These are phyloP conservation scores for Neurospora africana DNA, from an alignment of 495 filamentous ascomycete genomes.

Conservation along the genomic window DNA sequence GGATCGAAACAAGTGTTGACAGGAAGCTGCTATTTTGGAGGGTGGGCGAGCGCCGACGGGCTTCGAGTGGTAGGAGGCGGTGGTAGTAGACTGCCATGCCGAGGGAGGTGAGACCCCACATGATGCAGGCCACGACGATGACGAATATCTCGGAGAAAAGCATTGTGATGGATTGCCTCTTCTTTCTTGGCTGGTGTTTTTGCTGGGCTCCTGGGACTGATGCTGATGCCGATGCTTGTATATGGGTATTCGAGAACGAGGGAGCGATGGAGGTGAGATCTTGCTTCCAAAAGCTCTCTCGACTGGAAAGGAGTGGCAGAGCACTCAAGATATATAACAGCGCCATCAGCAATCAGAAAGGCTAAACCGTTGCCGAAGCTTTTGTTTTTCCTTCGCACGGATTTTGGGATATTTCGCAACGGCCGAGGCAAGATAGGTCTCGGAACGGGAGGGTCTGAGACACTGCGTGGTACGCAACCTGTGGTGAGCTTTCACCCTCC, in stretches of 20 bases:
- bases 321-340: not conserved
- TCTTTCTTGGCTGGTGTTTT: not conserved
- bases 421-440: not conserved
- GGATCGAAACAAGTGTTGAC: not conserved
- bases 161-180: not conserved
- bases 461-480: not conserved
- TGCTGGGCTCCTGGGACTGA: not conserved
- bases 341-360: not conserved
- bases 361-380: not conserved
- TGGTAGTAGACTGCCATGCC: slow-evolving; percentile 7
- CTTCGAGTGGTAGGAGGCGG: slow-evolving; percentile 2
- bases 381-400: not conserved
- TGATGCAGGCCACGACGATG: slow-evolving; percentile 1
- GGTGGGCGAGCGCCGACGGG: slow-evolving; percentile 3
- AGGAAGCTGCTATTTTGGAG: not conserved
- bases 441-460: not conserved
- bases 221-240: not conserved
- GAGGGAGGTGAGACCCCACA: slow-evolving; percentile 4
- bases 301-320: not conserved
- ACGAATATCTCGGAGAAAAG: slow-evolving; percentile 1
- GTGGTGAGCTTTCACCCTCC: not conserved
- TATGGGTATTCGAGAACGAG: not conserved
- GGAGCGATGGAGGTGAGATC: not conserved
- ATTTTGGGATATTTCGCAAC: not conserved
- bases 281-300: not conserved